phyloP scores from a whole-genome alignment of 2,329 filamentous ascomycete genomes.

The Berkeleyomyces basicola region DNA sequence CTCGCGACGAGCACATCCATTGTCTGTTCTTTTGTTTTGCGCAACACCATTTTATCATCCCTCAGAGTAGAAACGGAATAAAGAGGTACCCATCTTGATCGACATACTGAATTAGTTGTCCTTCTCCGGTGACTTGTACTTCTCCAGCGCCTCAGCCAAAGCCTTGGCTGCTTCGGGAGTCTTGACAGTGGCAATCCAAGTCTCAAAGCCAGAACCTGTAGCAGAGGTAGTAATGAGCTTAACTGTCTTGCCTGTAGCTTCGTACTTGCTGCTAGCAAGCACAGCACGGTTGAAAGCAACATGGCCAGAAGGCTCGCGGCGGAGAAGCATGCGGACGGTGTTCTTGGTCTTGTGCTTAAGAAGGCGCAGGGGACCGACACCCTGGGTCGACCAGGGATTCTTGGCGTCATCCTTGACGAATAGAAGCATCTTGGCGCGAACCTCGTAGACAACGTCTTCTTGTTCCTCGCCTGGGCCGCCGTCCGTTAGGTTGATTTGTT shows the following conservation, averaged over 20 bases:
- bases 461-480: conserved; percentile 54
- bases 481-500: conserved; percentile 53
- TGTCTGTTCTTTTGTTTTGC: neutral
- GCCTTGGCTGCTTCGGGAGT: conserved; percentile 39
- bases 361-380: conserved; percentile 54
- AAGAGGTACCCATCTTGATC: no score
- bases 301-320: conserved; percentile 59
- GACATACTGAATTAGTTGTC: conserved; percentile 17
- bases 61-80: neutral
- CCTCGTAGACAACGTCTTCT: conserved; percentile 53
- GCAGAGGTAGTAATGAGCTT: conserved; percentile 41
- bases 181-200: conserved; percentile 58
- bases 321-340: conserved; percentile 50
- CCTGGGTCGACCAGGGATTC: conserved; percentile 50
- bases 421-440: conserved; percentile 53
- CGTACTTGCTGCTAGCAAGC: conserved; percentile 45
- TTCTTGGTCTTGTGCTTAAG: conserved; percentile 57
- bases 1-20: no score
- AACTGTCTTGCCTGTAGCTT: conserved; percentile 42
- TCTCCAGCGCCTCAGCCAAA: conserved; percentile 35
- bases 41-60: neutral
- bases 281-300: conserved; percentile 56
- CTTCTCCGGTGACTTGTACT: conserved; percentile 40
- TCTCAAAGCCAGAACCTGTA: conserved; percentile 42
- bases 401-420: conserved; percentile 34